Evolutionary conservation across 441 rosid genomes (phyloP).

Genomic region (Pelargonium australe): DNA sequence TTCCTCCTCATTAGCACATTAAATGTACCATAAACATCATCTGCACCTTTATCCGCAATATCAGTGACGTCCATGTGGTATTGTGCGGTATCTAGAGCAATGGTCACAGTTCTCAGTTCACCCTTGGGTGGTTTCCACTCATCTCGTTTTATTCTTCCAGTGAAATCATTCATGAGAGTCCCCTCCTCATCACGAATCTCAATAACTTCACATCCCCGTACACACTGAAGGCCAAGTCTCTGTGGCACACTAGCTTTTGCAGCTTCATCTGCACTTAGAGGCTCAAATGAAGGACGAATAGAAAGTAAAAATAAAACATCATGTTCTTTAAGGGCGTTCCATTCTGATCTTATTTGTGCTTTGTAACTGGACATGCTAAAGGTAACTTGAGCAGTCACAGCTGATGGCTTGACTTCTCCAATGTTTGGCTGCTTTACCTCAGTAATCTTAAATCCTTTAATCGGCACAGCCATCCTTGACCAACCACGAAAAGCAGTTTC

Average conservation of each 20-base stretch:
- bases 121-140: constrained; percentile 99
- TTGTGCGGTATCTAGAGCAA: constrained; percentile 95
- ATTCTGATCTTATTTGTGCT: constrained; percentile 82
- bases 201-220: constrained; percentile 91
- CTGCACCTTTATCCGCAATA: constrained; percentile 90
- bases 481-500: constrained; percentile 95
- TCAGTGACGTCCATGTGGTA: constrained; percentile 94
- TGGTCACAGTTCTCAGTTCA: constrained; percentile 81
- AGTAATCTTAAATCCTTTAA: constrained; percentile 61
- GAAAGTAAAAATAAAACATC: constrained; percentile 93
- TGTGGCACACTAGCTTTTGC: constrained; percentile 85
- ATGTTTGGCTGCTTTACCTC: constrained; percentile 95
- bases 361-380: constrained; percentile 86
- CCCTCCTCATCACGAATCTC: constrained; percentile 95
- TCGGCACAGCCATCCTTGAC: constrained; percentile 98
- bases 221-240: constrained; percentile 90
- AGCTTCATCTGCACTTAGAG: constrained; percentile 89
- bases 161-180: constrained; percentile 89
- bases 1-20: constrained; percentile 95
- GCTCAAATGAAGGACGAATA: constrained; percentile 88
- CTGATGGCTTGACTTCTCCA: constrained; percentile 95
- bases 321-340: constrained; percentile 97
- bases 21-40: constrained; percentile 88
- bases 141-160: constrained; percentile 86
- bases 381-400: constrained; percentile 82